Evolutionary conservation across 495 filamentous ascomycete genomes (phyloP).

Genomic region (Podospora sp.): DNA sequence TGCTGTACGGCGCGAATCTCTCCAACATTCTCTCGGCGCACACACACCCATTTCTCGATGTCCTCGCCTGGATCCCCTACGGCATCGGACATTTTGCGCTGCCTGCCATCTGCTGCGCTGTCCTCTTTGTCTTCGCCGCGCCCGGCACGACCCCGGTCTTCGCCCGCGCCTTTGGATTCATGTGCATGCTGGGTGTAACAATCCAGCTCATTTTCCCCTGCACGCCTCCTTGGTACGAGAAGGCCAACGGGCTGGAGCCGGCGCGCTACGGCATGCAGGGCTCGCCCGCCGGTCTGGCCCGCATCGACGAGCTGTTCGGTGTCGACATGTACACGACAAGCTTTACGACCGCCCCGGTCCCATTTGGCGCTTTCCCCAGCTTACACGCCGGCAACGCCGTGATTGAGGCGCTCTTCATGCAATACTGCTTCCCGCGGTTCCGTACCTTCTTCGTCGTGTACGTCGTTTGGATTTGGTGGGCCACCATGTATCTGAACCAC

Average conservation of each 20-base stretch:
- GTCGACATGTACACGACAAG: slow-evolving; percentile 88
- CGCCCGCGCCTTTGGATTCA: slow-evolving; percentile 84
- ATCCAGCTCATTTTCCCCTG: slow-evolving; percentile 91
- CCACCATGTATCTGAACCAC: slow-evolving; percentile 97
- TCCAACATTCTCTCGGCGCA: slow-evolving; percentile 93
- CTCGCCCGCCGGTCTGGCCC: slow-evolving; percentile 81
- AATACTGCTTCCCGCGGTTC: slow-evolving; percentile 80
- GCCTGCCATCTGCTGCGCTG: slow-evolving; percentile 70
- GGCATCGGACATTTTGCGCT: slow-evolving; percentile 85
- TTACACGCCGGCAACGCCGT: slow-evolving; percentile 85
- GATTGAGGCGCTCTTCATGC: slow-evolving; percentile 89
- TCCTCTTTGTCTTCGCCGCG: slow-evolving; percentile 85
- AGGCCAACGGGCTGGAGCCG: slow-evolving; percentile 77
- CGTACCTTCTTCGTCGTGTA: slow-evolving; percentile 77
- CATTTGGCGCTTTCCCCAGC: slow-evolving; percentile 93
- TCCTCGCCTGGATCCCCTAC: slow-evolving; percentile 93
- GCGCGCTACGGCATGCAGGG: slow-evolving; percentile 90
- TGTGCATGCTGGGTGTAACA: slow-evolving; percentile 81
- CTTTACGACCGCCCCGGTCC: slow-evolving; percentile 85
- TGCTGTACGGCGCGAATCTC: slow-evolving; percentile 92
- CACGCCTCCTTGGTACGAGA: slow-evolving; percentile 95
- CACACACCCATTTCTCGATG: slow-evolving; percentile 74
- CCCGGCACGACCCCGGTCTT: slow-evolving; percentile 85
- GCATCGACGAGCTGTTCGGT: slow-evolving; percentile 86
- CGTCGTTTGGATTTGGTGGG: slow-evolving; percentile 93